phyloP scores from a whole-genome alignment of 345 rosid genomes.

The Camelina sativa region DNA sequence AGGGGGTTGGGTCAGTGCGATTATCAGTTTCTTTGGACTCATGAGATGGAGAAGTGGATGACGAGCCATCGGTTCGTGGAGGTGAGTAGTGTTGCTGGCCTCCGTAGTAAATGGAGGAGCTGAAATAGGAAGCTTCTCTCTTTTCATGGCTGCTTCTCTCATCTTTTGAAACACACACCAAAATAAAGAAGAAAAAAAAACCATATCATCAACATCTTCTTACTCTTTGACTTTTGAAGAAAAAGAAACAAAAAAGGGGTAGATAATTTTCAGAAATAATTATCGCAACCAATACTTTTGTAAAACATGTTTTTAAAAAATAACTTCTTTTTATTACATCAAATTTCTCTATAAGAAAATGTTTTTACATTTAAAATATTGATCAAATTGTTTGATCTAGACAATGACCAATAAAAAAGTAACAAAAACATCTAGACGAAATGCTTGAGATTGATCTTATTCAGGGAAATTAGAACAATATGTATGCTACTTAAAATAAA shows the following conservation, averaged over 20 bases:
- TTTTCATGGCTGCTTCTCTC: conserved; percentile 41
- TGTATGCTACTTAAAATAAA: too few species aligned
- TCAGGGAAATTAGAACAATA: too few species aligned
- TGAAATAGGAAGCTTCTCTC: conserved; percentile 63
- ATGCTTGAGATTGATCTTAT: too few species aligned
- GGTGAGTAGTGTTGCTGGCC: conserved; percentile 86
- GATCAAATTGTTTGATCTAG: too few species aligned
- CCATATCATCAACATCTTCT: conserved; percentile 2
- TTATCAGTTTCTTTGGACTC: conserved; percentile 46
- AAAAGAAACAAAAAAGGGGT: background rate
- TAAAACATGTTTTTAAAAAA: background rate
- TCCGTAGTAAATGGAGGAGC: conserved; percentile 91
- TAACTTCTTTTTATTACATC: background rate
- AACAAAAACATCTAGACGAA: too few species aligned
- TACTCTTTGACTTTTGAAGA: background rate
- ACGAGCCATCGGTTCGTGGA: conserved; percentile 47
- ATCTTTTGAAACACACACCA: conserved; percentile 33
- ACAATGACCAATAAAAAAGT: too few species aligned
- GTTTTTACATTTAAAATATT: too few species aligned
- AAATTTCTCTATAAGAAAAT: too few species aligned
- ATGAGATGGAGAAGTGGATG: conserved; percentile 21
- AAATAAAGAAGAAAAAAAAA: background rate
- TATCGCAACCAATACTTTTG: background rate
- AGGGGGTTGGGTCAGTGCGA: conserved; percentile 39
- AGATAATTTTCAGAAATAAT: background rate